Percentiles rank a stretch among this genome's conserved stretches.
These are phyloP conservation scores for Fusarium cicatricum DNA, from an alignment of 2,329 filamentous ascomycete genomes.

Conservation along the genomic window DNA sequence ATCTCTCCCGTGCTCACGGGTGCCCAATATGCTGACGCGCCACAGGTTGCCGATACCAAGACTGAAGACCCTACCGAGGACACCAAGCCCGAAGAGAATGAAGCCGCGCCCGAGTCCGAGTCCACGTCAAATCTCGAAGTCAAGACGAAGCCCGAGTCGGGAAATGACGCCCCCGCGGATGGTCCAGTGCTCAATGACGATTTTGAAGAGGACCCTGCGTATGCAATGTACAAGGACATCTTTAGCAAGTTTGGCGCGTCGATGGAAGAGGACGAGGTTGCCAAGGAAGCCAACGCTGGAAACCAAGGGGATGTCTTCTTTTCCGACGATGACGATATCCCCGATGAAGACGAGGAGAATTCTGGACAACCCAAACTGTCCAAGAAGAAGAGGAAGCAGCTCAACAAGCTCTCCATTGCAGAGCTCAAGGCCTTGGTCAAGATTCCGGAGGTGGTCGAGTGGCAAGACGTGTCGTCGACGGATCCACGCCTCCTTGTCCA, in stretches of 20 bases:
- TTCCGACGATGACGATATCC: conserved; percentile 85
- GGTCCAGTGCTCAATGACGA: conserved; percentile 67
- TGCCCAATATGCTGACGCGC: conserved; percentile 28
- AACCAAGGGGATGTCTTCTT: conserved; percentile 89
- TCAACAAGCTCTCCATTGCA: conserved; percentile 92
- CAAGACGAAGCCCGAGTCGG: conserved; percentile 48
- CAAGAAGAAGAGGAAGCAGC: conserved; percentile 92
- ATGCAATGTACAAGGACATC: conserved; percentile 83
- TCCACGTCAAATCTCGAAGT: conserved; percentile 51
- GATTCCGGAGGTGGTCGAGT: conserved; percentile 95
- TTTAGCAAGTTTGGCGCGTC: conserved; percentile 79
- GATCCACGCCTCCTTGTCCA: conserved; percentile 90
- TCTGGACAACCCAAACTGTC: conserved; percentile 75
- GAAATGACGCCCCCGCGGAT: conserved; percentile 52
- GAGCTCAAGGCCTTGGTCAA: conserved; percentile 92
- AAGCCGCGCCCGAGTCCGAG: conserved; percentile 47
- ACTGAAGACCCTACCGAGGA: conserved; percentile 30
- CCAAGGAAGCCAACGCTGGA: conserved; percentile 70
- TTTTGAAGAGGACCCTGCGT: conserved; percentile 75
- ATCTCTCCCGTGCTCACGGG: neutral
- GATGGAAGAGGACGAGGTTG: conserved; percentile 68
- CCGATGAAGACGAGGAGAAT: conserved; percentile 81
- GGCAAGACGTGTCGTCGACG: conserved; percentile 92
- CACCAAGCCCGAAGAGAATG: conserved; percentile 39
- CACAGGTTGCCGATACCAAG: conserved; percentile 27